phyloP scores from a whole-genome alignment of 768 basidiomycete genomes.

The Udeniomyces megalosporus region DNA sequence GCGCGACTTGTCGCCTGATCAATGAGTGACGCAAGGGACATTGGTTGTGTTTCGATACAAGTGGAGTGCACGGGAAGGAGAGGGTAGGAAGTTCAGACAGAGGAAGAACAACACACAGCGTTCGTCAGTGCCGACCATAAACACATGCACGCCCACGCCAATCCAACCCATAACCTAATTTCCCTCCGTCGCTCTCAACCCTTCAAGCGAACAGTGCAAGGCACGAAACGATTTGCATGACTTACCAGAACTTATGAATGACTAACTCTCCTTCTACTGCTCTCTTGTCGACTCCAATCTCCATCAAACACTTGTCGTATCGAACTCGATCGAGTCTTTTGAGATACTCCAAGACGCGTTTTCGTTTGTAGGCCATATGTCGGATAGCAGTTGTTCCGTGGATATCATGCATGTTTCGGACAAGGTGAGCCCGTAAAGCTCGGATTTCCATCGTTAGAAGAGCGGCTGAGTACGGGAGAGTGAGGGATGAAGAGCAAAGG shows the following conservation, averaged over 20 bases:
- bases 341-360: conserved; percentile 9
- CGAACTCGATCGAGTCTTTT: conserved; percentile 10
- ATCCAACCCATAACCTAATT: neutral
- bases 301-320: conserved; percentile 15
- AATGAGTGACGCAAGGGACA: too few species aligned
- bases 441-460: conserved; percentile 6
- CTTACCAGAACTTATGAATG: conserved; percentile 11
- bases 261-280: conserved; percentile 14
- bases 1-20: conserved; percentile 4
- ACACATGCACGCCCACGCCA: neutral
- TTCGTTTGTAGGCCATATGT: neutral
- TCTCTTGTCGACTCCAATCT: conserved; percentile 15
- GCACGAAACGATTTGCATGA: neutral
- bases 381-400: neutral
- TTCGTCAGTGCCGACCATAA: too few species aligned
- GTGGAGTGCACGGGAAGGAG: too few species aligned
- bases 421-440: conserved; percentile 1
- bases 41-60: too few species aligned
- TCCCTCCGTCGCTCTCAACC: neutral
- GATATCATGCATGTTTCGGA: conserved; percentile 8
- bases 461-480: neutral
- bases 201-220: neutral
- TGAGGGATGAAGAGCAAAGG: neutral
- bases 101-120: too few species aligned
- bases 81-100: too few species aligned